Evolutionary conservation across 148 eudicot species (phyloP).

Genomic region (Chenopodium suecicum): DNA sequence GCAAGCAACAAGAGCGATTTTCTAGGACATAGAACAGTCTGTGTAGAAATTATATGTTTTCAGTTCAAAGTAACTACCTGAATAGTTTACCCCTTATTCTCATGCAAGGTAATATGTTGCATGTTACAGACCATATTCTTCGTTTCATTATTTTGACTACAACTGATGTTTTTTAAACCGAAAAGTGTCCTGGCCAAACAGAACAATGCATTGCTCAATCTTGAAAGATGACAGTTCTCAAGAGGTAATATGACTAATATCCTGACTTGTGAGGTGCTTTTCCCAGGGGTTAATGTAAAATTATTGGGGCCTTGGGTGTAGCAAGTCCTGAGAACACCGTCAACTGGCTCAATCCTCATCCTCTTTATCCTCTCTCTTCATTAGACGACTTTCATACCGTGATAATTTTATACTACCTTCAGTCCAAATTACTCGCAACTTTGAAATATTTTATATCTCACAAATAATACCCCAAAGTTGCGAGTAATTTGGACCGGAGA

Average conservation of each 20-base stretch:
- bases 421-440: too few species aligned
- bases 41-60: slow-evolving; percentile 24
- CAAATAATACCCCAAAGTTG: too few species aligned
- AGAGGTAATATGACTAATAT: not conserved
- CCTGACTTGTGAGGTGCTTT: not conserved
- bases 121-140: not conserved
- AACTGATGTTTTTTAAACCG: not conserved
- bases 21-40: slow-evolving; percentile 25
- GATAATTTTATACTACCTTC: too few species aligned
- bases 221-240: not conserved
- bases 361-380: too few species aligned
- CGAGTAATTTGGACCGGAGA: too few species aligned
- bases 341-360: too few species aligned
- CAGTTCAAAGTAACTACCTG: slow-evolving; percentile 14
- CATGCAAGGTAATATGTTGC: not conserved
- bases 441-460: too few species aligned
- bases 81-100: slow-evolving; percentile 1
- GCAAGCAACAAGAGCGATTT: slow-evolving; percentile 13
- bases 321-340: too few species aligned
- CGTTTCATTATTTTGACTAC: not conserved
- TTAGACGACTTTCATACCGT: too few species aligned
- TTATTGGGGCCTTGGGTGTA: too few species aligned
- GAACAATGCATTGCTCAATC: not conserved
- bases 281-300: not conserved
- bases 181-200: not conserved